These are phyloP conservation scores for Marasmius tenuissimus DNA, from an alignment of 1,284 basidiomycete species.

Conservation along the genomic window DNA sequence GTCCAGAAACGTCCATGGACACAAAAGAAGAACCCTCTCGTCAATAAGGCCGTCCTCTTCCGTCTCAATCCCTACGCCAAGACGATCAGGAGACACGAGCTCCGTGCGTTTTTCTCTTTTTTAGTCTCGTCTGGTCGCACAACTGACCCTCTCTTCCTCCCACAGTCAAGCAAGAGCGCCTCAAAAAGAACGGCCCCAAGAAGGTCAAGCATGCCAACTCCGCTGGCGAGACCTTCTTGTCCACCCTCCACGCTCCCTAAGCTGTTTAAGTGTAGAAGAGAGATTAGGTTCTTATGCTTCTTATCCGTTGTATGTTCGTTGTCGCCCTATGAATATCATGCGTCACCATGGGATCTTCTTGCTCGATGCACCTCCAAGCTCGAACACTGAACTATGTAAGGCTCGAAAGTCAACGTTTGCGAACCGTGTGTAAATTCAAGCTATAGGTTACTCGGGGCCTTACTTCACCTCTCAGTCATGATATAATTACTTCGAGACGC, in stretches of 20 bases:
- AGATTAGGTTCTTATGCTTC: not conserved
- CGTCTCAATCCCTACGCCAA: constrained; percentile 99
- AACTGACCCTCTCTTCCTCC: constrained; percentile 10
- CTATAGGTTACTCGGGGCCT: too few species aligned
- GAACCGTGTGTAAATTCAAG: too few species aligned
- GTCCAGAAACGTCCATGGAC: constrained; percentile 93
- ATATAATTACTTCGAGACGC: too few species aligned
- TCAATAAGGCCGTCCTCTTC: constrained; percentile 97
- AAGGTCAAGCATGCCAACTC: constrained; percentile 59
- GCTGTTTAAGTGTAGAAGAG: not conserved
- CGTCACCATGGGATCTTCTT: too few species aligned
- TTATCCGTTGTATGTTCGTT: not conserved
- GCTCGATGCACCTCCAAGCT: too few species aligned
- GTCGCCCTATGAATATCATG: not conserved
- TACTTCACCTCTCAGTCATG: too few species aligned
- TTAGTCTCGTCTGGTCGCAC: not conserved
- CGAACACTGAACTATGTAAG: too few species aligned
- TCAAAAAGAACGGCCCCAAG: constrained; percentile 67
- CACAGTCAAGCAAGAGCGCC: constrained; percentile 76
- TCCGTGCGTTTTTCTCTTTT: constrained; percentile 56
- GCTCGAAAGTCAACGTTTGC: too few species aligned
- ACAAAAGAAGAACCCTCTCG: constrained; percentile 99
- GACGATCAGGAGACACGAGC: constrained; percentile 85
- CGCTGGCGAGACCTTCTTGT: constrained; percentile 86
- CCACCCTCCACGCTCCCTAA: constrained; percentile 86